Conservation (phyloP, 192 early-diverging fungal species). For the Entomortierella beljakovae region DNA sequence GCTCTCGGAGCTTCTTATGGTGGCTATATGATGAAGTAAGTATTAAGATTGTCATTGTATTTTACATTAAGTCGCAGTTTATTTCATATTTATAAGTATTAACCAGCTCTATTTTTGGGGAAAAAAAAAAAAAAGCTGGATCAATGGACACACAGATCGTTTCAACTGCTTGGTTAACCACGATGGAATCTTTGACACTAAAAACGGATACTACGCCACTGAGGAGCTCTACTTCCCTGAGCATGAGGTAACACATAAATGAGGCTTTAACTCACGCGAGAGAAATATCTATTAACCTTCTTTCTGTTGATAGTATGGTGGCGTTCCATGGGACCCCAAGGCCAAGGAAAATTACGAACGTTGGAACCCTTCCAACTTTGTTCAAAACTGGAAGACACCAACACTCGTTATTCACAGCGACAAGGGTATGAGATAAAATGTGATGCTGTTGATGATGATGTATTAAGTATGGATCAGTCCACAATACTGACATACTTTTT, state of each 20-base stretch:
- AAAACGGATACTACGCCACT: slow-evolving; percentile 72
- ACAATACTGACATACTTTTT: background rate
- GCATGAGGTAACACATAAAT: slow-evolving; percentile 59
- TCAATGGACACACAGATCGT: slow-evolving; percentile 77
- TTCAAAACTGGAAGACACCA: slow-evolving; percentile 80
- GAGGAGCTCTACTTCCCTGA: slow-evolving; percentile 89
- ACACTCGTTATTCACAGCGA: slow-evolving; percentile 84
- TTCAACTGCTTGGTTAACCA: slow-evolving; percentile 79
- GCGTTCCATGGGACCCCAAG: slow-evolving; percentile 67
- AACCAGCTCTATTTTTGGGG: too few species aligned
- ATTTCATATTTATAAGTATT: too few species aligned
- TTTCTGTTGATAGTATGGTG: slow-evolving; percentile 61
- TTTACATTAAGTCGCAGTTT: background rate
- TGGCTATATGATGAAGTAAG: slow-evolving; percentile 81
- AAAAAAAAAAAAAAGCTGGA: too few species aligned
- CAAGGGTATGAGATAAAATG: slow-evolving; percentile 54
- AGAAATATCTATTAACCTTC: background rate
- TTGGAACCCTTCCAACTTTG: slow-evolving; percentile 76
- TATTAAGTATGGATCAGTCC: background rate
- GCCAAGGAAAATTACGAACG: slow-evolving; percentile 65
- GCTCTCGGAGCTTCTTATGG: slow-evolving; percentile 84
- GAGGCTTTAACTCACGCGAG: background rate
- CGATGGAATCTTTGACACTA: slow-evolving; percentile 77
- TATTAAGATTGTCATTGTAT: background rate
- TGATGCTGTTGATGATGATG: background rate